These are phyloP conservation scores for Colletotrichum navitas DNA, from an alignment of 2,329 filamentous ascomycete species.

Conservation along the genomic window DNA sequence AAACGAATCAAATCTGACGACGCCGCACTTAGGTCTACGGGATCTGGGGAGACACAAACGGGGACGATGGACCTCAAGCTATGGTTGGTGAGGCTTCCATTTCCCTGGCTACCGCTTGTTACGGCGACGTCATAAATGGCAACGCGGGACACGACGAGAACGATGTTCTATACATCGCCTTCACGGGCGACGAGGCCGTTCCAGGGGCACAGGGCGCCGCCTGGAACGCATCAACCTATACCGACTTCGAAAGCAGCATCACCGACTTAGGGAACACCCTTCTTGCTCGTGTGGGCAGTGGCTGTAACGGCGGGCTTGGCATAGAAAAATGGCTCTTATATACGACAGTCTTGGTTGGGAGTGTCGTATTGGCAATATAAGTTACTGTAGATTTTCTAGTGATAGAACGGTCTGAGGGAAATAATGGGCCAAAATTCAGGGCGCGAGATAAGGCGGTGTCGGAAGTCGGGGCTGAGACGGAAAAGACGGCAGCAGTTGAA, in stretches of 20 bases:
- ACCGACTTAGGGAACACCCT: constrained; percentile 63
- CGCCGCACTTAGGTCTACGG: constrained; percentile 61
- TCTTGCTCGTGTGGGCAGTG: constrained; percentile 54
- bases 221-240: constrained; percentile 64
- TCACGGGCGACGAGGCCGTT: constrained; percentile 67
- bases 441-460: neutral
- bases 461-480: neutral
- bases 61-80: constrained; percentile 60
- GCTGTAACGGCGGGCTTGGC: neutral
- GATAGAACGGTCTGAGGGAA: neutral
- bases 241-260: constrained; percentile 67
- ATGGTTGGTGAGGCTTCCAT: constrained; percentile 70
- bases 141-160: constrained; percentile 67
- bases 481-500: neutral
- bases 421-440: neutral
- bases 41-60: constrained; percentile 73
- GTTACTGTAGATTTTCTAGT: neutral
- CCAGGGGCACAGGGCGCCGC: constrained; percentile 65
- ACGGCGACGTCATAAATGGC: constrained; percentile 64
- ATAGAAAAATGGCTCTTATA: neutral
- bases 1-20: neutral
- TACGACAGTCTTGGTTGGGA: neutral
- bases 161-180: constrained; percentile 74
- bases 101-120: constrained; percentile 69
- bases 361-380: neutral